phyloP scores from a whole-genome alignment of 176 grass and related monocot genomes.

The Carex cristatella region DNA sequence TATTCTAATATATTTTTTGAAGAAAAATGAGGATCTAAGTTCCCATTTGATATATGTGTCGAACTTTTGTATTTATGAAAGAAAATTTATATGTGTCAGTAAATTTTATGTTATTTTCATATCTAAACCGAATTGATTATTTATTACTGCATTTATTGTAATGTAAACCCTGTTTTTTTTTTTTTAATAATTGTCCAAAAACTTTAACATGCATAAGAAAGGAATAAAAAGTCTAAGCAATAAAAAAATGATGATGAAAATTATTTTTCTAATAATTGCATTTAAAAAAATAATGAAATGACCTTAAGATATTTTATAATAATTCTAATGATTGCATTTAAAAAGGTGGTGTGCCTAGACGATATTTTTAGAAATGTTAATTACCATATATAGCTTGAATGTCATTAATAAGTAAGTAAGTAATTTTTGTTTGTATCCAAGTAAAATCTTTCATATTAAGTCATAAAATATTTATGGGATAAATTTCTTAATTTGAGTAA shows the following conservation, averaged over 20 bases:
- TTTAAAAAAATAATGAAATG: neutral
- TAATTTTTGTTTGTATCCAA: too few species aligned
- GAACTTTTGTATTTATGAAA: too few species aligned
- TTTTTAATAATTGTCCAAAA: too few species aligned
- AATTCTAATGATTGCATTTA: too few species aligned
- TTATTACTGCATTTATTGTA: neutral
- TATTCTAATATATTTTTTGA: too few species aligned
- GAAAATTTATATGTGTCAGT: too few species aligned
- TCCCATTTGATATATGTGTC: too few species aligned
- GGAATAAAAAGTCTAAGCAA: neutral
- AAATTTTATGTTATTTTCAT: too few species aligned
- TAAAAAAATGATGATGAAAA: neutral
- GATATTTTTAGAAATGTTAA: neutral
- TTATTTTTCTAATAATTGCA: neutral
- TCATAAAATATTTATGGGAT: neutral
- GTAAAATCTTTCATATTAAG: neutral
- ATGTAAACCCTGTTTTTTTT: neutral
- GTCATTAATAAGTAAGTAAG: too few species aligned
- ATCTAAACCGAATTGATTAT: neutral
- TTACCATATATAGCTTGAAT: neutral
- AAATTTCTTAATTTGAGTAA: neutral
- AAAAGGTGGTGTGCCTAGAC: too few species aligned
- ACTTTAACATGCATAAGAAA: neutral
- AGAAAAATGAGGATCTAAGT: too few species aligned
- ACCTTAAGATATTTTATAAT: neutral